Base-by-base conservation (phyloP, 2,329 filamentous ascomycete genomes). In the Amylocarpus encephaloides region DNA sequence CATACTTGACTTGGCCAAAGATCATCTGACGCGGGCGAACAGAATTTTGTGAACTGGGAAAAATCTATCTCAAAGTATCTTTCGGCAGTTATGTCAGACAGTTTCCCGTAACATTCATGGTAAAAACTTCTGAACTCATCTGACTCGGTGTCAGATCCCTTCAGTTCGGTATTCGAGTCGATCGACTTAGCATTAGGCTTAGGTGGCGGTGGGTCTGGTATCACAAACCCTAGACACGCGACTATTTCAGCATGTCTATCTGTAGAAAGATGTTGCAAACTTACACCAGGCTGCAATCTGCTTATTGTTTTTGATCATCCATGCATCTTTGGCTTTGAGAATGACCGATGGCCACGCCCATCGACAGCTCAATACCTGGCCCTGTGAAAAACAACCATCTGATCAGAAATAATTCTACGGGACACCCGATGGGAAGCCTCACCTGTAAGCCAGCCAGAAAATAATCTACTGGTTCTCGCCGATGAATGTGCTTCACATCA, bases 341-440 rank as follows among this genome's bases (percentile, higher is more conserved):
- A 65, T 48, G 3, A 60, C 12, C 9, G 55, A 40, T 15, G 64
- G 33, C 16, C 49, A 53, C 19, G 60, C 59, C 63, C 63, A 66
- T n/a, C 61, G 56, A 52, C 58, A 64, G 16, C 51, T 52, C 30
- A 66, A 40, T n/a, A 64, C 47, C 11, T 48, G 29, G 35, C 54
- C 53, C 61, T 64, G 40, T 2, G 35, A 16, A n/a, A 26, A 13
- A 39, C 9, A 9, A 19, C 22, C 33, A 16, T 30, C 7, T 18
- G 12, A 43, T 43, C 13, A 46, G 13, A 5, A 11, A 40, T 33
- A n/a, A 12, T 16, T 35, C 35, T 26, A 32, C 11, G 13, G 38
- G 32, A 30, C 30, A 26, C 9, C 2, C 5, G 18, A 6, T 36
- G 15, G 5, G n/a, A 6, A 5, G 15, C 18, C 49, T 49, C 16